phyloP scores from a whole-genome alignment of 192 early-diverging fungal genomes.

The Jimgerdemannia flammicorona region DNA sequence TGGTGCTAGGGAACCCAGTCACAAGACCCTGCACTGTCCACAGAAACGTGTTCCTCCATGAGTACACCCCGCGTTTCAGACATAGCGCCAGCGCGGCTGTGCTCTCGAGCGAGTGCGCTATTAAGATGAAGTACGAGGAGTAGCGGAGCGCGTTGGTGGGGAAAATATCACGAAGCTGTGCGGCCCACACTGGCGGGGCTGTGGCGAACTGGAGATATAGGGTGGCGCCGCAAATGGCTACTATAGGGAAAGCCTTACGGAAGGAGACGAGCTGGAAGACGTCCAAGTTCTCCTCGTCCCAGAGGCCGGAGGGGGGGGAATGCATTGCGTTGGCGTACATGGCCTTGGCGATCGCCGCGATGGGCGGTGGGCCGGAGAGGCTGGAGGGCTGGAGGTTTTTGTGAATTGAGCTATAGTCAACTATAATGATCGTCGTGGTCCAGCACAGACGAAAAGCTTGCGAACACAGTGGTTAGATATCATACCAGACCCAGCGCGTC shows the following conservation, averaged over 20 bases:
- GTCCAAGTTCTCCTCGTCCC: conserved; percentile 4
- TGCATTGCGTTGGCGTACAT: conserved; percentile 17
- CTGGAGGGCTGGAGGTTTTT: conserved; percentile 23
- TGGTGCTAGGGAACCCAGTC: conserved; percentile 20
- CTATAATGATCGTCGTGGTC: background rate
- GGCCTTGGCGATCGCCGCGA: conserved; percentile 26
- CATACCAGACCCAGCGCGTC: conserved; percentile 36
- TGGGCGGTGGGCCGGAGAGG: conserved; percentile 29
- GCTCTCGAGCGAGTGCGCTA: conserved; percentile 24
- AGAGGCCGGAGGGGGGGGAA: conserved; percentile 8
- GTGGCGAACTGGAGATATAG: conserved; percentile 3
- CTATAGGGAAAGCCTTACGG: background rate
- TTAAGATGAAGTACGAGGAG: background rate
- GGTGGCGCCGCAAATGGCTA: background rate
- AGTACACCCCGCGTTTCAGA: conserved; percentile 23
- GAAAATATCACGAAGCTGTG: conserved; percentile 3
- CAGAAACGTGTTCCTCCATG: conserved; percentile 14
- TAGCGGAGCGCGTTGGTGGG: background rate
- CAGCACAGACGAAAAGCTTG: background rate
- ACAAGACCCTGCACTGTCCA: conserved; percentile 28
- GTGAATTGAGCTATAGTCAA: too few relatives aligned
- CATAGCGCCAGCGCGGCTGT: conserved; percentile 14
- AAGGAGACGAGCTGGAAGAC: conserved; percentile 14
- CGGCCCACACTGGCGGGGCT: conserved; percentile 1
- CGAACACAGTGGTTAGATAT: background rate